These are phyloP conservation scores for Chaetomium sp. DNA, from an alignment of 2,329 filamentous ascomycete genomes.

Conservation along the genomic window DNA sequence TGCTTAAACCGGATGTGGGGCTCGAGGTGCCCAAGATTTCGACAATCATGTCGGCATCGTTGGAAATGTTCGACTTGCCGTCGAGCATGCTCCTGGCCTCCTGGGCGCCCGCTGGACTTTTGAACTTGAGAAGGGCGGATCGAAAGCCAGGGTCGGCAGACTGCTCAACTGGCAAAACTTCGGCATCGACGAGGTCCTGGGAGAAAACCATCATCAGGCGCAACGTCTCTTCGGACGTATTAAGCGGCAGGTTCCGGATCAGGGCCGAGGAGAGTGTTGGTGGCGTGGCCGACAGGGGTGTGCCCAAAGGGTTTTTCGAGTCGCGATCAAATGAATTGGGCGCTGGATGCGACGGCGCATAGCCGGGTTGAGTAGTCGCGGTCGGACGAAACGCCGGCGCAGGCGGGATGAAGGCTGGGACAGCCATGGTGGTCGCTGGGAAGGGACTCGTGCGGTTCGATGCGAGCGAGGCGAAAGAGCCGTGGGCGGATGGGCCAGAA, in stretches of 20 bases:
- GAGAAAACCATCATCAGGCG: constrained; percentile 54
- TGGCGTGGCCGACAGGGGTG: constrained; percentile 33
- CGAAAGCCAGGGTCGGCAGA: constrained; percentile 45
- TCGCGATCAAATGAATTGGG: constrained; percentile 37
- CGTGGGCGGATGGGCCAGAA: constrained; percentile 27
- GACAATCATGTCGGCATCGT: constrained; percentile 47
- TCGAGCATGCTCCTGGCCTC: constrained; percentile 53
- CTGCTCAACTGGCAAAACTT: constrained; percentile 44
- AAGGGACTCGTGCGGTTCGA: constrained; percentile 31
- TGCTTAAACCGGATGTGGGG: constrained; percentile 29
- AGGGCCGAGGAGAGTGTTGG: constrained; percentile 37
- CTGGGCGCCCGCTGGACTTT: constrained; percentile 44
- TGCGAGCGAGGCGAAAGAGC: constrained; percentile 30
- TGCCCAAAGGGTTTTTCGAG: constrained; percentile 34
- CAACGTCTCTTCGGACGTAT: constrained; percentile 48
- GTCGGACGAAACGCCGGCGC: constrained; percentile 35
- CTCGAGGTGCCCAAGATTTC: constrained; percentile 46
- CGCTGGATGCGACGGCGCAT: constrained; percentile 29
- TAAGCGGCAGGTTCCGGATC: constrained; percentile 48
- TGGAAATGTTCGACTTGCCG: constrained; percentile 46
- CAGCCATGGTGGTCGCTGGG: constrained; percentile 36
- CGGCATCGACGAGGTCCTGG: constrained; percentile 46
- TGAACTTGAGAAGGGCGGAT: constrained; percentile 49
- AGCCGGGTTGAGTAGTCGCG: constrained; percentile 29
- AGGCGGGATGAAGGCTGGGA: constrained; percentile 37